These are phyloP conservation scores for Pseudomonodictys pantanalensis DNA, from an alignment of 495 filamentous ascomycete genomes.

Conservation along the genomic window DNA sequence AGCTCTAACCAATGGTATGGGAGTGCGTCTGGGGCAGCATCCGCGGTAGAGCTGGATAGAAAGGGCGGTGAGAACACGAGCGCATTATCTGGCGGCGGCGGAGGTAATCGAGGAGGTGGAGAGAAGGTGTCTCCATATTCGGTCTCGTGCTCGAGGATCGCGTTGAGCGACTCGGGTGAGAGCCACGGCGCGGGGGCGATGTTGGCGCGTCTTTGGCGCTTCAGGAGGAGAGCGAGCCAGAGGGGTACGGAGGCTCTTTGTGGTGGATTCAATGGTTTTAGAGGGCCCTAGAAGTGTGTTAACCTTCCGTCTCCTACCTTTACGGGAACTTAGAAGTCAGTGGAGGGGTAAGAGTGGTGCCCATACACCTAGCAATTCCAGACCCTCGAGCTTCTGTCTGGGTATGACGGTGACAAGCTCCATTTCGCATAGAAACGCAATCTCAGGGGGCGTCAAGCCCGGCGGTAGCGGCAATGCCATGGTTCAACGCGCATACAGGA, in stretches of 20 bases:
- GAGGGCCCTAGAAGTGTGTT: slow-evolving; percentile 60
- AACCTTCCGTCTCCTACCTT: not conserved
- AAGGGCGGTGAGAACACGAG: slow-evolving; percentile 55
- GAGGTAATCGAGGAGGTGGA: slow-evolving; percentile 63
- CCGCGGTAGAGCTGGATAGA: slow-evolving; percentile 56
- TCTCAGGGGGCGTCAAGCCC: slow-evolving; percentile 82
- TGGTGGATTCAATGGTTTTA: slow-evolving; percentile 72
- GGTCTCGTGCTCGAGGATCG: slow-evolving; percentile 78
- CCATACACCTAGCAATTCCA: slow-evolving; percentile 80
- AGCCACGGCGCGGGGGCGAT: slow-evolving; percentile 91
- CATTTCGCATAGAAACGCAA: slow-evolving; percentile 96
- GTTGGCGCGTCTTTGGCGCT: slow-evolving; percentile 90
- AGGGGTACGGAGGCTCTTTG: slow-evolving; percentile 78
- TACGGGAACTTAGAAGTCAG: not conserved
- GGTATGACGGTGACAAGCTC: slow-evolving; percentile 89
- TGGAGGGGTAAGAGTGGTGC: slow-evolving; percentile 3
- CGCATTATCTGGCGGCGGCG: slow-evolving; percentile 41
- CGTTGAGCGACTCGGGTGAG: slow-evolving; percentile 62
- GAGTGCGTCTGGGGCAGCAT: slow-evolving; percentile 61
- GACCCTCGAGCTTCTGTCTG: slow-evolving; percentile 81
- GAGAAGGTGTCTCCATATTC: slow-evolving; percentile 68
- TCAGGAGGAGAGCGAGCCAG: slow-evolving; percentile 96
- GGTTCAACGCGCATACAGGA: slow-evolving; percentile 10
- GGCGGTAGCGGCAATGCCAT: slow-evolving; percentile 85
- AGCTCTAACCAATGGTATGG: slow-evolving; percentile 95